Base-by-base conservation (phyloP, 306 rosid genomes). In the Ziziphus jujuba region DNA sequence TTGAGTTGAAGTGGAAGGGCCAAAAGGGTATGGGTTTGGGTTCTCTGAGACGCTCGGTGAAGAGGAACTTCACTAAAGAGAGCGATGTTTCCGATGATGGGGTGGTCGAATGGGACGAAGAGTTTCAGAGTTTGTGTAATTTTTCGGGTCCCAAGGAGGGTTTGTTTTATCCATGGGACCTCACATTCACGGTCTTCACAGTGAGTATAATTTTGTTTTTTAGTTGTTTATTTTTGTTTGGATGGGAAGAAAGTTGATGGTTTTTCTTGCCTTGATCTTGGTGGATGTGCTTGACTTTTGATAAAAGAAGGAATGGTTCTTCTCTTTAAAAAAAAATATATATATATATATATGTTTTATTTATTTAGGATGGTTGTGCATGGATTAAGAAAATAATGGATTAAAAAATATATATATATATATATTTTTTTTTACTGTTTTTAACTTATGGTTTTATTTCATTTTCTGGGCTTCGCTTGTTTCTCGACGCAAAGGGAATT, bases 1-100 rank as follows among this genome's bases (percentile, higher is more conserved):
- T 70, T 20, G 84, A 75, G 65, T 23, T 74, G 36, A 72, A 52
- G 13, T 79, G 84, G 84, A 79, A 75, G 61, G 80, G 80, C 25
- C 84, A 65, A 24, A 79, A 75, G 48, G 78, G 71, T 33, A 47
- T 59, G 69, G 60, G 64, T n/a, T 59, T 69, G 31, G 44, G 76
- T 45, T 17, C 70, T 5, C 38, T 72, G 66, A 43, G 73, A 49
- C 77, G 77, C 5, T 56, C 80, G 2, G 64, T 63, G 28, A 79
- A 53, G 76, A 70, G 61, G 15, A 79, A 74, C 59, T 75, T 31
- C 47, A 70, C 80, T 10, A 54, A 60, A 22, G 72, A 55, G 38
- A 31, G 59, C 9, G 60, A 13, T 17, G 64, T 70, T 23, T 11
- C 54, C 4, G 77, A 75, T 28, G 36, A 44, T 12, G 77, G 72